Evolutionary conservation across 2,329 filamentous ascomycete genomes (phyloP).

Genomic region (Sclerotinia subarctica): DNA sequence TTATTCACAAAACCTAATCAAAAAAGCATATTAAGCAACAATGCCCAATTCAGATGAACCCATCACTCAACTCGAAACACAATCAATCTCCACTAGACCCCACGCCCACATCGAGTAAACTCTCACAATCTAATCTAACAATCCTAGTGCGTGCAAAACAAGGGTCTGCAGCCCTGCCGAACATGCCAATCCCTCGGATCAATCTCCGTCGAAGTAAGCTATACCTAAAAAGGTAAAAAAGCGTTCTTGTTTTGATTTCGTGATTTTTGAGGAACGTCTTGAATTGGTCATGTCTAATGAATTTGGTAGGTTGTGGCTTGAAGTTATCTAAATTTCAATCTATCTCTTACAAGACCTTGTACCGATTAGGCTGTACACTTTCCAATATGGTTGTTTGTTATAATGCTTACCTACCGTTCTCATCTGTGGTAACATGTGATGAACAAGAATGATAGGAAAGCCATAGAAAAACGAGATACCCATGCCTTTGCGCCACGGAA

Average conservation of each 20-base stretch:
- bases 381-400: not conserved
- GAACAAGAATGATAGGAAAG: conserved; percentile 1
- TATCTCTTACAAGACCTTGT: conserved; percentile 14
- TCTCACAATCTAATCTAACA: conserved; percentile 21
- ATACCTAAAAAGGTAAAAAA: not conserved
- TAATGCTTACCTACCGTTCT: conserved; percentile 1
- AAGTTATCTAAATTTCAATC: conserved; percentile 13
- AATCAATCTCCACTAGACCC: conserved; percentile 16
- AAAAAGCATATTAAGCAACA: conserved; percentile 19
- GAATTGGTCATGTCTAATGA: conserved; percentile 4
- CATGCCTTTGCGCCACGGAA: not conserved
- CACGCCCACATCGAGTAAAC: conserved; percentile 20
- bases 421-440: not conserved
- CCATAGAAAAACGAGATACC: not conserved
- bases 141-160: not conserved
- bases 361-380: conserved; percentile 6
- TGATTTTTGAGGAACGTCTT: not conserved
- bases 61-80: conserved; percentile 19
- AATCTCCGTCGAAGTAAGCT: conserved; percentile 5
- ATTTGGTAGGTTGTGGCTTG: conserved; percentile 11
- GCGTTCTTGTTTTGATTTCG: not conserved
- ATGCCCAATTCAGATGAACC: conserved; percentile 1
- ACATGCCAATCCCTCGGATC: conserved; percentile 21
- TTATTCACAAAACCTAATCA: conserved; percentile 16
- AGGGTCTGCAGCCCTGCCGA: conserved; percentile 18